Percentiles rank a stretch among this genome's conserved stretches.
Evolutionary conservation across 345 rosid genomes (phyloP).

Genomic region (Hypericum androsaemum): DNA sequence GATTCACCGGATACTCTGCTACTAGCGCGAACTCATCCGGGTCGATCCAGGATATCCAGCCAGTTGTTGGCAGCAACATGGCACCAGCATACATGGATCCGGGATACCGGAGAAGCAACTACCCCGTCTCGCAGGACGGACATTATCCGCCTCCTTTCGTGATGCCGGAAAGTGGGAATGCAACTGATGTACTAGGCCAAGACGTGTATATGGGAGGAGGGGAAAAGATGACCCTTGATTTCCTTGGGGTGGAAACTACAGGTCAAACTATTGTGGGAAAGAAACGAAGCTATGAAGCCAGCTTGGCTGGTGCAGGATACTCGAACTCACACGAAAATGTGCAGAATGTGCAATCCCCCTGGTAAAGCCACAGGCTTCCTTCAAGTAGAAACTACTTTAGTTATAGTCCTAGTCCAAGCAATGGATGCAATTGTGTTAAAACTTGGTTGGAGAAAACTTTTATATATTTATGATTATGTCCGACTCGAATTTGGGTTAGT

Average conservation of each 20-base stretch:
- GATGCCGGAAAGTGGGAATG: slow-evolving; percentile 15
- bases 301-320: slow-evolving; percentile 16
- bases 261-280: slow-evolving; percentile 17
- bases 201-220: slow-evolving; percentile 18
- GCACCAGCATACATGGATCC: slow-evolving; percentile 11
- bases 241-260: slow-evolving; percentile 38
- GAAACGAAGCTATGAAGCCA: slow-evolving; percentile 18
- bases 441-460: too few relatives aligned
- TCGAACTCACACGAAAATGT: slow-evolving; percentile 15
- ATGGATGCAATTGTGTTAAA: too few relatives aligned
- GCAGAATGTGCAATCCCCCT: slow-evolving; percentile 27
- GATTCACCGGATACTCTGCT: slow-evolving; percentile 34
- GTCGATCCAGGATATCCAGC: slow-evolving; percentile 18
- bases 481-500: too few relatives aligned
- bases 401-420: too few relatives aligned
- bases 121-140: slow-evolving; percentile 11
- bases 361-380: slow-evolving; percentile 13
- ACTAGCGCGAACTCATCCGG: slow-evolving; percentile 20
- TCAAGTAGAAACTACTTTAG: too few relatives aligned
- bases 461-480: too few relatives aligned
- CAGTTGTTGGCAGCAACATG: slow-evolving; percentile 7
- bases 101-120: slow-evolving; percentile 12
- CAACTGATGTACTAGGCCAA: slow-evolving; percentile 7
- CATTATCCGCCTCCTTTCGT: slow-evolving; percentile 14
- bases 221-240: slow-evolving; percentile 36